Evolutionary conservation across 1,139 yeast species (phyloP), one percentile per base, ranked within the genome.

Genomic region (Kluyveromyces sp.): DNA sequence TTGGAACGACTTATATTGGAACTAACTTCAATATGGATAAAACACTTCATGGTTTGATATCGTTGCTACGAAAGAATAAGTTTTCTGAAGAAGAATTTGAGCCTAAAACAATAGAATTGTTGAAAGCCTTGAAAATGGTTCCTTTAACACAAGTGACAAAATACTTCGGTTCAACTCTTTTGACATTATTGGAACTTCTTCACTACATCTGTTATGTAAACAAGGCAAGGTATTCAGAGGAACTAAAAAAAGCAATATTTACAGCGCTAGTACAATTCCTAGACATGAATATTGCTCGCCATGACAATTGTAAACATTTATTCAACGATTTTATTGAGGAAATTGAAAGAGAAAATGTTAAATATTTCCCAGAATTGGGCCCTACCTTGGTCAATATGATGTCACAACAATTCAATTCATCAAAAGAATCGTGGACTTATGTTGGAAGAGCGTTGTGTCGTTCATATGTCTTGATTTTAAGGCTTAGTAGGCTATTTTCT

Each of bases 1-100:
- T 84, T 25, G 70, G 76, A 34, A 71, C 87, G 1, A 81, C 78
- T 48, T 86, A 85, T 60, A 79, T 82, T 49, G 96, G 96, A 30
- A 81, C 77, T 54, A 66, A 71, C 15, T 83, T 71, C 66, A 85
- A 84, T 58, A 69, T 80, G 25, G 89, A 83, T 53, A 53, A 68
- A 26, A 69, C 83, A 3, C 72, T 83, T 51, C 80, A 77, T 45
- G 73, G 74, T 45, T 69, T 87, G 47, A 65, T 83, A 55, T 75
- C 74, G 52, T 81, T 46, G 40, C 43, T 42, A 27, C 43, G 79
- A 75, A 79, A 48, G 6, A 38, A 43, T 34, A 30, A 37, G 15
- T 45, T 37, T 6, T 40, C 45, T 15, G 46, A 50, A 7, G 46
- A 42, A 25, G 43, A 50, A 21, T 48, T 48, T 40, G 42, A 52